A percentile compares a stretch with the other conserved stretches of the same genome.
Conservation (phyloP, 176 grass and related monocot genomes). For the Zea mays region DNA sequence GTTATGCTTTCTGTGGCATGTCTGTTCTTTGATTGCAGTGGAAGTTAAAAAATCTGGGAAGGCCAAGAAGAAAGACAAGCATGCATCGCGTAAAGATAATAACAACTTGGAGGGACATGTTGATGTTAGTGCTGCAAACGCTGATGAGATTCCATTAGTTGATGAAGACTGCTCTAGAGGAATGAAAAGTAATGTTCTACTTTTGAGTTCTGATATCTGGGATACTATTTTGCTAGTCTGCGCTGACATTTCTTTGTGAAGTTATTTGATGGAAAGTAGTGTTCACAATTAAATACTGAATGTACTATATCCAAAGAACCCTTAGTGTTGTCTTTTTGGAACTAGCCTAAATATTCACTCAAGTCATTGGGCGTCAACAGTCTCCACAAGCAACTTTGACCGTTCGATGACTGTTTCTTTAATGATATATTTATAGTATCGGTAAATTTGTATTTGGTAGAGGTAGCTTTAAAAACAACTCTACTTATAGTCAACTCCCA, state of each 20-base stretch:
- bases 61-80: constrained; percentile 41
- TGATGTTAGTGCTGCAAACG: constrained; percentile 47
- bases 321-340: neutral
- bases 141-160: constrained; percentile 58
- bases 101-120: constrained; percentile 39
- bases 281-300: neutral
- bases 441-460: neutral
- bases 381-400: neutral
- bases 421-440: neutral
- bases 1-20: constrained; percentile 16
- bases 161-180: constrained; percentile 86
- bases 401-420: neutral
- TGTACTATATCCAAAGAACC: neutral
- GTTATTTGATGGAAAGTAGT: neutral
- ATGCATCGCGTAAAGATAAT: constrained; percentile 31
- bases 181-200: constrained; percentile 77
- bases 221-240: constrained; percentile 7
- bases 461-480: neutral
- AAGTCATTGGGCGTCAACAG: neutral
- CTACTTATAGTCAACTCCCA: neutral
- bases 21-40: constrained; percentile 45
- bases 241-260: neutral
- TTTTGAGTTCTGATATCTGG: constrained; percentile 8
- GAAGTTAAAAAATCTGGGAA: constrained; percentile 61
- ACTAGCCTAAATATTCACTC: neutral